A percentile compares a stretch with the other conserved stretches of the same genome.
phyloP scores from a whole-genome alignment of 1,284 basidiomycete genomes.

The Ustilago loliicola region DNA sequence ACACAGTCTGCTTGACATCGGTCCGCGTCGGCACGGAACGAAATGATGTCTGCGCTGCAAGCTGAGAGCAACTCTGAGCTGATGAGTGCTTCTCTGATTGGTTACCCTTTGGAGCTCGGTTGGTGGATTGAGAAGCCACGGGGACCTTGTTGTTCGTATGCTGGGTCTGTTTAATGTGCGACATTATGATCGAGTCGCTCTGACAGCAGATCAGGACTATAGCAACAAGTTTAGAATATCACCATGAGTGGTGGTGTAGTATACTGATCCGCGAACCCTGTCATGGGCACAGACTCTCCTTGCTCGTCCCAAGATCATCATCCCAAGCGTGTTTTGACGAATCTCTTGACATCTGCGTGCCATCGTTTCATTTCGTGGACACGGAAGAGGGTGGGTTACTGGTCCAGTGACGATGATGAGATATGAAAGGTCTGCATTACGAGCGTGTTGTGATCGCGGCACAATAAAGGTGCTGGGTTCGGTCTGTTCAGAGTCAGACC shows the following conservation, averaged over 20 bases:
- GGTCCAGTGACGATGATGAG: neutral
- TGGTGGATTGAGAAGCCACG: slow-evolving; percentile 19
- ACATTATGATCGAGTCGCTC: slow-evolving; percentile 19
- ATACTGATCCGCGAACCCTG: neutral
- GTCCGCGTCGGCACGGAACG: slow-evolving; percentile 27
- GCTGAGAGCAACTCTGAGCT: neutral
- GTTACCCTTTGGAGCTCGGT: neutral
- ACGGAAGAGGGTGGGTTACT: slow-evolving; percentile 3
- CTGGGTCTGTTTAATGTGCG: slow-evolving; percentile 41
- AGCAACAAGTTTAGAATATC: neutral
- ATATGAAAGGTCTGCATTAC: neutral
- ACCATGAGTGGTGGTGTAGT: neutral
- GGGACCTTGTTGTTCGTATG: slow-evolving; percentile 12
- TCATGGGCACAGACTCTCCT: neutral
- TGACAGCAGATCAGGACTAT: neutral
- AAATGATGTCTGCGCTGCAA: neutral
- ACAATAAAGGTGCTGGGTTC: neutral
- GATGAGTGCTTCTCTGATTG: neutral
- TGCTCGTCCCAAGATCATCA: neutral
- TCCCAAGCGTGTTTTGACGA: slow-evolving; percentile 5
- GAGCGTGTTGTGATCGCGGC: neutral
- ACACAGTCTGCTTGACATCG: slow-evolving; percentile 17
- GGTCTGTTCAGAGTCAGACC: neutral
- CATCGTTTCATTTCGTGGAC: slow-evolving; percentile 6
- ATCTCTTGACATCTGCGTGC: neutral